phyloP scores from a whole-genome alignment of 305 asterid species.

The Fraxinus angustifolia region DNA sequence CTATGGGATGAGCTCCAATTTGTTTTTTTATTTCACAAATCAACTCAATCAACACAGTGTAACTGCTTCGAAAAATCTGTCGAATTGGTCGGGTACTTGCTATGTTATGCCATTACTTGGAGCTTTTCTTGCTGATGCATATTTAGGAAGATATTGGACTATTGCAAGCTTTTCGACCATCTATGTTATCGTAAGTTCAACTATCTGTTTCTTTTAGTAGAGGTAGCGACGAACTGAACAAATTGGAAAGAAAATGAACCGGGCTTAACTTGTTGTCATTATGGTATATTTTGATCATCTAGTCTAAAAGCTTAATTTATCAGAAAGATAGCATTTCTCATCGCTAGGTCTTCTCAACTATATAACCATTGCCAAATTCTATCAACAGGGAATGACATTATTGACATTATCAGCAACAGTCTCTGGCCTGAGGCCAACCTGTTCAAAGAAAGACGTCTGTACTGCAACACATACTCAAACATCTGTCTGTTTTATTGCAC shows the following conservation, averaged over 20 bases:
- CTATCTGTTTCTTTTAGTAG: neutral
- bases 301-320: neutral
- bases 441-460: conserved; percentile 41
- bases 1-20: conserved; percentile 83
- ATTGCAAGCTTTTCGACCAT: conserved; percentile 71
- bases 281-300: neutral
- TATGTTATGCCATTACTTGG: conserved; percentile 79
- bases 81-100: conserved; percentile 85
- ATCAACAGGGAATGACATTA: conserved; percentile 73
- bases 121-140: conserved; percentile 86
- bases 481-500: conserved; percentile 51
- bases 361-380: neutral
- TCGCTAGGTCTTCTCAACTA: neutral
- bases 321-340: neutral
- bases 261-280: neutral
- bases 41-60: conserved; percentile 56
- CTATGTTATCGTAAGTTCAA: conserved; percentile 62
- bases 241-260: neutral
- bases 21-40: conserved; percentile 45
- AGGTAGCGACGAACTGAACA: neutral
- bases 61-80: conserved; percentile 57
- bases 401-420: conserved; percentile 75
- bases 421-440: conserved; percentile 60
- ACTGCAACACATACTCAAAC: conserved; percentile 50
- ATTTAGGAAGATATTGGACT: conserved; percentile 82